phyloP scores from a whole-genome alignment of 441 rosid genomes.

The Sinapis alba region DNA sequence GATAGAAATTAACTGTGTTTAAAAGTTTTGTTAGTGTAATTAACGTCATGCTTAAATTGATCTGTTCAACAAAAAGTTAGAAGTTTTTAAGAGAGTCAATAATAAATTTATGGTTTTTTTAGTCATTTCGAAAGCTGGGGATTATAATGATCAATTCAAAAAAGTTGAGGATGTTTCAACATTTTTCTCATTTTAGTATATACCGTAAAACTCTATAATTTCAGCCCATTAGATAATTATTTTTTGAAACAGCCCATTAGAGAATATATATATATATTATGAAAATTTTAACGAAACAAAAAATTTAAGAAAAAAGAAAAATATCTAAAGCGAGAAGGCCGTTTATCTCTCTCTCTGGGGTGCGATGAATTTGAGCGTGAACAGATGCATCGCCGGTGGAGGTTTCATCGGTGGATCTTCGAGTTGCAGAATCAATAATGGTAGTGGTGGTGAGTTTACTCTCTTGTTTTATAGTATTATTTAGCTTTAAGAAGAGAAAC shows the following conservation, averaged over 20 bases:
- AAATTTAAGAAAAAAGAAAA: background rate
- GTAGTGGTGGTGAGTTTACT: slow-evolving; percentile 9
- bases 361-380: slow-evolving; percentile 37
- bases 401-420: slow-evolving; percentile 24
- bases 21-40: background rate
- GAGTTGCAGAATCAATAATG: slow-evolving; percentile 17
- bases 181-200: background rate
- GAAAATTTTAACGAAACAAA: background rate
- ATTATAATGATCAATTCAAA: background rate
- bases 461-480: background rate
- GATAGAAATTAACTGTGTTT: background rate
- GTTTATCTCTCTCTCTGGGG: slow-evolving; percentile 25
- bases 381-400: slow-evolving; percentile 37
- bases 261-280: background rate
- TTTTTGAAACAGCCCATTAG: background rate
- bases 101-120: too few relatives aligned
- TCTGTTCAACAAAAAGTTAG: background rate
- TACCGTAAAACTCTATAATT: background rate
- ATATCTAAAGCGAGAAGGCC: slow-evolving; percentile 25
- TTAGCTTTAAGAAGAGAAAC: background rate
- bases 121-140: background rate
- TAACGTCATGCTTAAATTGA: background rate
- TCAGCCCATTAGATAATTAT: background rate
- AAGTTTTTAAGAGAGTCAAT: too few relatives aligned
- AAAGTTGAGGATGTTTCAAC: background rate